Evolutionary conservation across 1,139 yeast genomes (phyloP), one percentile per base, ranked within the genome.

Genomic region (Taphrina communis): DNA sequence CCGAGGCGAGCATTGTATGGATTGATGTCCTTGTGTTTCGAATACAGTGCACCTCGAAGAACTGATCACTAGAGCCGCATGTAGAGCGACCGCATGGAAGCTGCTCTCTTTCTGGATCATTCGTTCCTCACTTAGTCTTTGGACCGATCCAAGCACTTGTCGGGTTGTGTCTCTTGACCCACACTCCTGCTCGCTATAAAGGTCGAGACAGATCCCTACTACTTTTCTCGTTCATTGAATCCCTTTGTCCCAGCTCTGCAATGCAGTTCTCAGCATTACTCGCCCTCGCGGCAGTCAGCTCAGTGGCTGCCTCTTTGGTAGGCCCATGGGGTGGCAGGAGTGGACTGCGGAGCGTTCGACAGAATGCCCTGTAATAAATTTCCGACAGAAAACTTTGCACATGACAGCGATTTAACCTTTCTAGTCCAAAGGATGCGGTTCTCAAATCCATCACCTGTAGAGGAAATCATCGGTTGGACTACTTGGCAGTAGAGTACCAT

Each of bases 391-490:
- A 14, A 39, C 11, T 9, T 14, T 39, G 14, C 42, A 25, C 42
- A 11, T 9, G 14, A 39, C 42, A 14, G 42, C 11, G 3, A 3
- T 39, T 39, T 9, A 39, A 11, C 6, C 14, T 11, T 39, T 11
- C 19, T 17, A 46, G 51, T 46, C 51, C 51, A 8, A 12, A 12
- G 19, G 25, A 46, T 46, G 25, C 21, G 11, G n/a, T n/a, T 17
- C 9, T 46, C 21, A 46, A 46, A 17, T 46, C 51, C 25, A 46
- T 46, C 2, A 46, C 17, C 51, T 46, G 51, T n/a, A 12, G 51
- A 11, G 51, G 51, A n/a, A 46, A 46, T 46, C 19, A 46, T n/a
- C 51, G 51, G 25, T 19, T 46, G 51, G 51, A 46, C 7, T n/a
- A 46, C 51, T 8, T 46, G 21, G 51, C 11, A 46, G 51, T 46